phyloP scores from a whole-genome alignment of 257 asterid species.

The Dorcoceras hygrometricum region DNA sequence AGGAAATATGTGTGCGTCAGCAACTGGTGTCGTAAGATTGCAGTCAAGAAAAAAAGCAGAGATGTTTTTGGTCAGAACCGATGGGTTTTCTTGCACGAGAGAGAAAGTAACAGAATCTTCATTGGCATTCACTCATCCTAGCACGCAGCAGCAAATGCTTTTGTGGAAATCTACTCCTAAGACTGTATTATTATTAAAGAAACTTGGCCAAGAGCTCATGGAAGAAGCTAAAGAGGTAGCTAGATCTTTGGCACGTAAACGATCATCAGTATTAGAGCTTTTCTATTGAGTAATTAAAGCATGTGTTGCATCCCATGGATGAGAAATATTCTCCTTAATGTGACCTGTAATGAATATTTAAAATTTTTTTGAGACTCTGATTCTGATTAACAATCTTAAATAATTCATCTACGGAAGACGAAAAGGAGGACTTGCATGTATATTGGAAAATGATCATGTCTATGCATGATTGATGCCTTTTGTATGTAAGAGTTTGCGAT shows the following conservation, averaged over 20 bases:
- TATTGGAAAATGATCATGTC: too few species aligned
- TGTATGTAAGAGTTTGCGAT: too few species aligned
- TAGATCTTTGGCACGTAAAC: slow-evolving; percentile 11
- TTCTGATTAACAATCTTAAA: slow-evolving; percentile 3
- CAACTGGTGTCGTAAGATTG: slow-evolving; percentile 96
- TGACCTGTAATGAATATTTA: slow-evolving; percentile 1
- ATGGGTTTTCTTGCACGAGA: slow-evolving; percentile 90
- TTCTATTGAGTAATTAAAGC: slow-evolving; percentile 15
- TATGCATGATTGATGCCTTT: too few species aligned
- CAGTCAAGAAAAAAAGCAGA: slow-evolving; percentile 98
- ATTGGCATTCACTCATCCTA: slow-evolving; percentile 93
- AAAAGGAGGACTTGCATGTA: too few species aligned
- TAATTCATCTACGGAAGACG: too few species aligned
- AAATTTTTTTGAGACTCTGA: slow-evolving; percentile 4
- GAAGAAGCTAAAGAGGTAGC: slow-evolving; percentile 95
- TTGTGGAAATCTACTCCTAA: slow-evolving; percentile 94
- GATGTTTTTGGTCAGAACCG: slow-evolving; percentile 98
- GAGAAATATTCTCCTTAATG: slow-evolving; percentile 12
- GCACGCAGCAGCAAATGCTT: slow-evolving; percentile 99
- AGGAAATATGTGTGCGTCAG: slow-evolving; percentile 79
- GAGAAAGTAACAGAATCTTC: slow-evolving; percentile 98
- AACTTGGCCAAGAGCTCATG: slow-evolving; percentile 94
- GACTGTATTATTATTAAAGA: slow-evolving; percentile 84
- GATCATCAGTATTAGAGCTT: slow-evolving; percentile 16
- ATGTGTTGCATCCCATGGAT: slow-evolving; percentile 11